Evolutionary conservation across 2,329 filamentous ascomycete genomes (phyloP), one percentile per base, ranked within the genome.

Genomic region (Neofusicoccum laricinum): DNA sequence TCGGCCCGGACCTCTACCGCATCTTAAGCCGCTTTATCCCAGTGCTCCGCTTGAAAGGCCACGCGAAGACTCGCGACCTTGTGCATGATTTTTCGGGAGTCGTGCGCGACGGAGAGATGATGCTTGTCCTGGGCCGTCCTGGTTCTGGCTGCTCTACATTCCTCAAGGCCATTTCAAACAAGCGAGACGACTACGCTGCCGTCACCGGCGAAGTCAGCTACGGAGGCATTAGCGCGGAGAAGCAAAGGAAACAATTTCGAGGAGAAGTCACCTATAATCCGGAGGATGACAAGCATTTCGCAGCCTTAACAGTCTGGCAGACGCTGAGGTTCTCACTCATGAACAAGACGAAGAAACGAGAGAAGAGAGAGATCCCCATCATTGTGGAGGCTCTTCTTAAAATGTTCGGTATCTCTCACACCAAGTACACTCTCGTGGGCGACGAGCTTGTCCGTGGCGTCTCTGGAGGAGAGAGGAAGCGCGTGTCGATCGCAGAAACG

Each of bases 381-480:
- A 88, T 93, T 63, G 85, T 90, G 17, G 84, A 88, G 61, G 88
- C 89, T 0, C 78, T 94, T 50, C 77, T 93, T 73, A 89, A 87
- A 71, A 92, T 93, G 80, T 93, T 94, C 69, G 90, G 89, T 10
- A 93, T 94, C 64, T 82, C 81, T 12, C 91, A 94, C 71, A 93
- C 90, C 0, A 87, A 85, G 70, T 83, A 90, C 70, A 94, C 91
- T 0, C 81, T 86, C 1, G 90, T 94, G 1, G 91, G 91, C n/a
- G 87, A 93, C 70, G 87, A 89, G 66, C 86, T 82, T 70, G 84
- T 88, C 6, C 85, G 90, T 51, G 91, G 91, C 74, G 88, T 94
- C 0, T 91, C 88, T 51, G 91, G 91, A 69, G 91, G 91, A 65
- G 91, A 95, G 77, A 80, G 91, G 41, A 94, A 93, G 75, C 88